A percentile compares a stretch with the other conserved stretches of the same genome.
phyloP scores from a whole-genome alignment of 176 grass and related monocot species.

The Phyllostachys edulis region DNA sequence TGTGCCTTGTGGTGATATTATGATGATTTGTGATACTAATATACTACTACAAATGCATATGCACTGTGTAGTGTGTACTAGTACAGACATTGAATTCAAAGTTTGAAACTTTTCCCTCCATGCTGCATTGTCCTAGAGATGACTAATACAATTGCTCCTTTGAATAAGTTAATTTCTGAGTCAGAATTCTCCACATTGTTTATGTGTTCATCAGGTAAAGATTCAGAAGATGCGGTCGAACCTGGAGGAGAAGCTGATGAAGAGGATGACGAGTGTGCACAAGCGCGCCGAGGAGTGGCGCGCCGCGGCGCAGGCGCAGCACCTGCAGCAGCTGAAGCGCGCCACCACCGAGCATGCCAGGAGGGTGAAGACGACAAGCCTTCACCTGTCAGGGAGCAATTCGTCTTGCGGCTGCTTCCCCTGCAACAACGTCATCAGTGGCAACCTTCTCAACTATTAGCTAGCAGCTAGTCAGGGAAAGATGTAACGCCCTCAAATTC shows the following conservation, averaged over 20 bases:
- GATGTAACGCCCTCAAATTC: no score
- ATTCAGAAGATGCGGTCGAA: slow-evolving; percentile 94
- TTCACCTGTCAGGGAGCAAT: slow-evolving; percentile 44
- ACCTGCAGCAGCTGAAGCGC: slow-evolving; percentile 72
- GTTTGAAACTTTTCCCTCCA: slow-evolving; percentile 33
- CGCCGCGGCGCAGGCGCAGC: slow-evolving; percentile 56
- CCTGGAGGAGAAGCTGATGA: slow-evolving; percentile 97
- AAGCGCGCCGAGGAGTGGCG: slow-evolving; percentile 78
- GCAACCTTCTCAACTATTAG: slow-evolving; percentile 47
- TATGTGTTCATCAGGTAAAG: slow-evolving; percentile 57
- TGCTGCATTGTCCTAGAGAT: not conserved
- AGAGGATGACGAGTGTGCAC: slow-evolving; percentile 75
- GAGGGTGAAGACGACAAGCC: slow-evolving; percentile 47
- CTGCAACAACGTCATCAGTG: slow-evolving; percentile 53
- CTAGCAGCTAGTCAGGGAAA: not conserved
- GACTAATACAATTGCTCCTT: not conserved
- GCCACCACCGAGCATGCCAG: slow-evolving; percentile 47
- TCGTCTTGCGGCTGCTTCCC: slow-evolving; percentile 78
- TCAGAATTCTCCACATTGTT: not conserved
- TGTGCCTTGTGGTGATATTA: not conserved
- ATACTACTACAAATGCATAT: slow-evolving; percentile 29
- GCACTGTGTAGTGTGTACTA: not conserved
- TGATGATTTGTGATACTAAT: slow-evolving; percentile 2
- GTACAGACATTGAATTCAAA: slow-evolving; percentile 25
- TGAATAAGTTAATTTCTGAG: not conserved